Conservation (phyloP, 1,139 yeast species). For the Lodderomyces pseudojiufengensis region DNA sequence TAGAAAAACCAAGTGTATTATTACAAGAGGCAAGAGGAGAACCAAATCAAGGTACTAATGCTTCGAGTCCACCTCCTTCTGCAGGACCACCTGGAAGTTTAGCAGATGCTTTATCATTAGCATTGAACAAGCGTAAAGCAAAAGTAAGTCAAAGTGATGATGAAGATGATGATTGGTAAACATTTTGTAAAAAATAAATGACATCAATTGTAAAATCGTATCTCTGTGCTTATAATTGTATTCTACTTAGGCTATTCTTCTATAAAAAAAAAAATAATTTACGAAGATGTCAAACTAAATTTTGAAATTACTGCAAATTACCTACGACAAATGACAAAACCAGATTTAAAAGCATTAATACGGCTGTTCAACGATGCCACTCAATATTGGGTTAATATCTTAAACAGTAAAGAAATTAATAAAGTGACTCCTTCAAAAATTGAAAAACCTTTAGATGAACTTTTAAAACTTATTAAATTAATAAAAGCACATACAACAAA, state of each 20-base stretch:
- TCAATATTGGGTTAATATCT: slow-evolving; percentile 25
- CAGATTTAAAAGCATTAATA: slow-evolving; percentile 27
- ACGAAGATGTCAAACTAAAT: not conserved
- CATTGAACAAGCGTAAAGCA: slow-evolving; percentile 74
- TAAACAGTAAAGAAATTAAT: slow-evolving; percentile 12
- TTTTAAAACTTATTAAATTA: slow-evolving; percentile 54
- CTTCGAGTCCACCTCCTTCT: slow-evolving; percentile 25
- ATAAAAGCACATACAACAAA: slow-evolving; percentile 79
- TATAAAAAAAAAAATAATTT: too few species aligned
- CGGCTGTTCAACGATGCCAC: slow-evolving; percentile 35
- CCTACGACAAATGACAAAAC: slow-evolving; percentile 14
- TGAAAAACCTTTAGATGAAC: slow-evolving; percentile 49
- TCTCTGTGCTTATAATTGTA: too few species aligned
- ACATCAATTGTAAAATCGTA: too few species aligned
- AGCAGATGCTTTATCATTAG: slow-evolving; percentile 88
- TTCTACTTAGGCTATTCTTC: too few species aligned
- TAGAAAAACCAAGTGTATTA: slow-evolving; percentile 73
- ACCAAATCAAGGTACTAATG: slow-evolving; percentile 16
- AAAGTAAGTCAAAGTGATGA: slow-evolving; percentile 84
- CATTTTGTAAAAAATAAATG: slow-evolving; percentile 1
- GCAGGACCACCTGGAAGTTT: slow-evolving; percentile 52
- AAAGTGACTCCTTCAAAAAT: slow-evolving; percentile 34
- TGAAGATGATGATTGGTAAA: slow-evolving; percentile 57
- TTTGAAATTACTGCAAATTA: not conserved
- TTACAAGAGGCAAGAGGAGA: slow-evolving; percentile 73